Conservation (phyloP, 768 basidiomycete species). For the Phylloporus arenicola region DNA sequence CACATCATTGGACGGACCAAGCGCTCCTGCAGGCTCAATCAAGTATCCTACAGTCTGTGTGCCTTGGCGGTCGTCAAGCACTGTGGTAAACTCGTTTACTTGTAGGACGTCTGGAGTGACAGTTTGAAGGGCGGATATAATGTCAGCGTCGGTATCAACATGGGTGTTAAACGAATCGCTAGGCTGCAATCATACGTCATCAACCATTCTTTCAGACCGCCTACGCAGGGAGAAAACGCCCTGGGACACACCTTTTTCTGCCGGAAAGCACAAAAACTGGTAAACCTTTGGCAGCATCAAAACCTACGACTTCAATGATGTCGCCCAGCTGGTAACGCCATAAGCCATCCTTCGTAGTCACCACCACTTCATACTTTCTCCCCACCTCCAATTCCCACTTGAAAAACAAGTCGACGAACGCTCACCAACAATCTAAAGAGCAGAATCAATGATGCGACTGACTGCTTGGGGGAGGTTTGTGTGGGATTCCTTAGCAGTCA, state of each 20-base stretch:
- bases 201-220: neutral
- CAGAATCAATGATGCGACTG: neutral
- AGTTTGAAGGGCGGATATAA: neutral
- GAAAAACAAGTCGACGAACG: neutral
- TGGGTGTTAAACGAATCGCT: neutral
- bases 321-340: neutral
- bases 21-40: neutral
- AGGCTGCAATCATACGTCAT: neutral
- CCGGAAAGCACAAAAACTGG: neutral
- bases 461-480: constrained; percentile 6
- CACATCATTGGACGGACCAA: neutral
- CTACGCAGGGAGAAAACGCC: neutral
- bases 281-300: neutral
- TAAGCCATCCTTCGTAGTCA: neutral
- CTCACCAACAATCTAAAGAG: neutral
- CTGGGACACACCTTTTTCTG: neutral
- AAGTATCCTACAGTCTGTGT: no score
- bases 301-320: neutral
- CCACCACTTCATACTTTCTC: neutral
- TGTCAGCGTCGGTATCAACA: neutral
- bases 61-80: no score
- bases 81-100: no score
- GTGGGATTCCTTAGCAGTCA: neutral
- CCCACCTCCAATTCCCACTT: neutral
- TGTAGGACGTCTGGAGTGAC: neutral